phyloP scores from a whole-genome alignment of 78 protist species.

The Mastigamoeba balamuthi region DNA sequence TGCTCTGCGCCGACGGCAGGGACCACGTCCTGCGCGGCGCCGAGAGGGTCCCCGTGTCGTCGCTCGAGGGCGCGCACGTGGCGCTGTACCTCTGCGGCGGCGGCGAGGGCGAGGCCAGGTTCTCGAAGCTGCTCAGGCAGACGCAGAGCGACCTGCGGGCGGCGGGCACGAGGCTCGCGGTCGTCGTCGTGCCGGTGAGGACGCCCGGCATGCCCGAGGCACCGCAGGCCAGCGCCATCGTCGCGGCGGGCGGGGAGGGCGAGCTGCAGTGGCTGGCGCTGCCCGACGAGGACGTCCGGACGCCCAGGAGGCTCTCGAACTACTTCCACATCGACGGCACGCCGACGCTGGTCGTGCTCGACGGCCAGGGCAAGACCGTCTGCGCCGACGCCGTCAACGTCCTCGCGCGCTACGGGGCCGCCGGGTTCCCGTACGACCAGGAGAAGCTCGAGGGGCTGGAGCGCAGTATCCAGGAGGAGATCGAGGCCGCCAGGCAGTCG shows the following conservation, averaged over 20 bases:
- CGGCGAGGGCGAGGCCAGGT: neutral
- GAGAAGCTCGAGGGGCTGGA: neutral
- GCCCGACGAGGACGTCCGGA: neutral
- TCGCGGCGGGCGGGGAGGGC: neutral
- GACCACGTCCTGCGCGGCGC: neutral
- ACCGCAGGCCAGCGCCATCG: neutral
- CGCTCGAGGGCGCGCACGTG: neutral
- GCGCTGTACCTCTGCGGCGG: neutral
- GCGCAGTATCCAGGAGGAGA: neutral
- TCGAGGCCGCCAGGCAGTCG: neutral
- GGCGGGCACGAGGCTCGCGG: too few species aligned
- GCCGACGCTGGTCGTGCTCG: neutral
- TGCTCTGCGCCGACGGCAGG: neutral
- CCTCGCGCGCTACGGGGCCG: neutral
- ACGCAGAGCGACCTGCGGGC: too few species aligned
- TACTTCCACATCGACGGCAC: neutral
- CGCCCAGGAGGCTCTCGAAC: neutral
- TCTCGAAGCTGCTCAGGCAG: neutral
- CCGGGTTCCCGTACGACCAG: neutral
- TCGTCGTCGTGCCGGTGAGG: too few species aligned
- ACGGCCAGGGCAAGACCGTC: neutral
- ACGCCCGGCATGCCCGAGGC: neutral
- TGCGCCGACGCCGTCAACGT: neutral
- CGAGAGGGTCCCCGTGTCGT: neutral
- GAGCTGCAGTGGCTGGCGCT: neutral